Base-by-base conservation (phyloP, 768 basidiomycete genomes). In the Amanita jacksonii region DNA sequence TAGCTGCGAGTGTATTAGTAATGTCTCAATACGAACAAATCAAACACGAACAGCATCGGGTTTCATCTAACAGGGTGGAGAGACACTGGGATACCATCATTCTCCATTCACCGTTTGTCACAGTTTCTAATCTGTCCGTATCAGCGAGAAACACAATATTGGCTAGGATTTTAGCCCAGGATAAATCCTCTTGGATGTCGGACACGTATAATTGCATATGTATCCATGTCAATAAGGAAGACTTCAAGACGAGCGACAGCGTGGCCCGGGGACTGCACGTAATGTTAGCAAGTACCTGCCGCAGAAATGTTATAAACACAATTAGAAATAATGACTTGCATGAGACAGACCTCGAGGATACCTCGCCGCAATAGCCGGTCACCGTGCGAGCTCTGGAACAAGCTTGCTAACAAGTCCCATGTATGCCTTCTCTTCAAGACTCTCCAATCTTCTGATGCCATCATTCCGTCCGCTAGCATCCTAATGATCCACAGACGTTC, bases 401-500 rank as follows among this genome's bases (percentile, higher is more conserved):
- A 57, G 47, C 85, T 88, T 1, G 89, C 83, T 2, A 94, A 61
- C 22, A 94, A 65, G 49, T 90, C 88, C 85, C 89, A 94, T 0
- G 87, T 89, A 55, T 91, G 86, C 20, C 92, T 65, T 35, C 88
- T 69, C 53, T 79, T 79, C 43, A 93, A 59, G 2, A 90, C 73
- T 24, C 69, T 70, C 91, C 92, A 96, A 54, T 97, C 92, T 32
- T 77, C 72, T 0, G 70, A 68, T 38, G 78, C 73, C 50, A 70
- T 69, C 75, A 89, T 81, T 0, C 87, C 88, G 48, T 94, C 89
- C 0, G 81, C 70, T 30, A 96, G 62, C 60, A 90, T 87, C 31
- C 75, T 71, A 25, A 94, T 63, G 22, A 94, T 92, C 92, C 92
- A 97, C 1, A 70, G 71, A n/a, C 89, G 70, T 54, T 94, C 90